Evolutionary conservation across 371 early-diverging fungal species (phyloP).

Genomic region (Mucor sp.): DNA sequence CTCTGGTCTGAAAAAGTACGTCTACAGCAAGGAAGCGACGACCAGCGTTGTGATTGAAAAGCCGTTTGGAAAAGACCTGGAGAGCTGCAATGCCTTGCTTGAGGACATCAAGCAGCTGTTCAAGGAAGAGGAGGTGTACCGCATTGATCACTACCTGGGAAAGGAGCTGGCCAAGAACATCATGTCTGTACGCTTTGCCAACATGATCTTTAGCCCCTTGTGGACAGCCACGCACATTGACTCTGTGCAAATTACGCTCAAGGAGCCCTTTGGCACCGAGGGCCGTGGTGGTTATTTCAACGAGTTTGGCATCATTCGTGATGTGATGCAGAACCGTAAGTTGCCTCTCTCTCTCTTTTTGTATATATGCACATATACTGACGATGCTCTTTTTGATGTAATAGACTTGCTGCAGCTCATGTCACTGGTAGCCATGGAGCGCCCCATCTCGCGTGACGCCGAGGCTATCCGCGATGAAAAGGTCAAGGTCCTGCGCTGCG

Average conservation of each 20-base stretch:
- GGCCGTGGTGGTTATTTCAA: constrained; percentile 99
- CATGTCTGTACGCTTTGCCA: constrained; percentile 91
- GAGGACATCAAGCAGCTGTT: constrained; percentile 72
- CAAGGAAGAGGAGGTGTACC: constrained; percentile 91
- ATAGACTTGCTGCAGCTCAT: constrained; percentile 86
- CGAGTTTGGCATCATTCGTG: constrained; percentile 98
- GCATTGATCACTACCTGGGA: constrained; percentile 98
- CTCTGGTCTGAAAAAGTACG: constrained; percentile 65
- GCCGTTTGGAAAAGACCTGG: constrained; percentile 96
- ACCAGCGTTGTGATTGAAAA: constrained; percentile 96
- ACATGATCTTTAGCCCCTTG: constrained; percentile 86
- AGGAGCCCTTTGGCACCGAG: constrained; percentile 97
- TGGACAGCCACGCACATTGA: constrained; percentile 90
- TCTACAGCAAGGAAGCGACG: constrained; percentile 56
- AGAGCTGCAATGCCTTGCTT: constrained; percentile 75
- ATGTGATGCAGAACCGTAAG: constrained; percentile 98
- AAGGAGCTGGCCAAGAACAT: constrained; percentile 99
- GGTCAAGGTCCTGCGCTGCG: constrained; percentile 80
- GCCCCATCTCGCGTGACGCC: constrained; percentile 75
- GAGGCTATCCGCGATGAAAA: constrained; percentile 93
- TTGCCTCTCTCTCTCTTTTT: too few species aligned
- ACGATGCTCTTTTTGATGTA: neutral
- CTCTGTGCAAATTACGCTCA: constrained; percentile 96
- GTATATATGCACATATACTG: constrained; percentile 39
- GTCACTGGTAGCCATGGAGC: constrained; percentile 89